These are phyloP conservation scores for Aureobasidium musti DNA, from an alignment of 2,329 filamentous ascomycete species.

Conservation along the genomic window DNA sequence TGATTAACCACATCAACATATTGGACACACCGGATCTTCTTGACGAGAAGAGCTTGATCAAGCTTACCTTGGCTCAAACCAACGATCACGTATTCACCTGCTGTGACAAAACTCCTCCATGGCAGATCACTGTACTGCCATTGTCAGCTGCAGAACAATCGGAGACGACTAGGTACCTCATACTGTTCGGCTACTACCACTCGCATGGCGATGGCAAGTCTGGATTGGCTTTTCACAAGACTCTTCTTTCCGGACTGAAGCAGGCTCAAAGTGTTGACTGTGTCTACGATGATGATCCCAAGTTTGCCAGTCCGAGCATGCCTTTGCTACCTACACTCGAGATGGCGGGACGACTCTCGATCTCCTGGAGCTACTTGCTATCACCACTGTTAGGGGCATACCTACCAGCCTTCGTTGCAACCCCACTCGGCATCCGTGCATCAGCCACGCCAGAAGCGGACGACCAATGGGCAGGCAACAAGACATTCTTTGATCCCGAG, in stretches of 20 bases:
- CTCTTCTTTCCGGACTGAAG: slow-evolving; percentile 41
- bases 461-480: slow-evolving; percentile 42
- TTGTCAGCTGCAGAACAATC: slow-evolving; percentile 28
- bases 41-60: slow-evolving; percentile 19
- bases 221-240: slow-evolving; percentile 48
- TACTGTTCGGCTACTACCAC: slow-evolving; percentile 51
- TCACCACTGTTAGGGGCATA: slow-evolving; percentile 44
- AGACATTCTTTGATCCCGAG: slow-evolving; percentile 36
- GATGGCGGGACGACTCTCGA: slow-evolving; percentile 43
- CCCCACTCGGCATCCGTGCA: slow-evolving; percentile 40
- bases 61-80: neutral
- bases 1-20: slow-evolving; percentile 47
- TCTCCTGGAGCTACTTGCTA: slow-evolving; percentile 51
- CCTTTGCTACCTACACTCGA: slow-evolving; percentile 46
- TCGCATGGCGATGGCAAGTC: slow-evolving; percentile 49
- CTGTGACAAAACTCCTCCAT: slow-evolving; percentile 43
- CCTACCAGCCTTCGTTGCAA: slow-evolving; percentile 43
- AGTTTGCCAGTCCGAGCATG: slow-evolving; percentile 30
- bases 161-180: slow-evolving; percentile 37
- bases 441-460: slow-evolving; percentile 38
- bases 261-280: slow-evolving; percentile 15
- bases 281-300: slow-evolving; percentile 11
- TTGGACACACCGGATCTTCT: slow-evolving; percentile 28
- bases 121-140: slow-evolving; percentile 47
- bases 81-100: slow-evolving; percentile 33